Evolutionary conservation across 202 grass and related monocot species (phyloP), one percentile per base, ranked within the genome.

Genomic region (Musa balbisiana): DNA sequence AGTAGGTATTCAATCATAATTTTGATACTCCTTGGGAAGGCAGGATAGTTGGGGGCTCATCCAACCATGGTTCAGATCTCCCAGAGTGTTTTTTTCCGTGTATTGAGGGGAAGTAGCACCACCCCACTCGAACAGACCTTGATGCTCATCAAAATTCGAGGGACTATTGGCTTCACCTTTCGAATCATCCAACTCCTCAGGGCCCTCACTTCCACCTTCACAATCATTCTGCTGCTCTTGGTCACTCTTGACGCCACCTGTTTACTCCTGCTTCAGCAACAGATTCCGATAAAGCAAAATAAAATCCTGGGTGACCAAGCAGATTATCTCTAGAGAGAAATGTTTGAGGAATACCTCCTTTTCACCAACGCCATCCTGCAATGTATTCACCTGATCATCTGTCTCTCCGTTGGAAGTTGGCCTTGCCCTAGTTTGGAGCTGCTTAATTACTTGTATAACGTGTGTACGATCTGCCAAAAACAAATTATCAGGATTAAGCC

Each of bases 401-500:
- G 1, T 79, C 43, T 59, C 76, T 29, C 67, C 78, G n/a, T 85
- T 69, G 65, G 54, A 51, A 20, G 11, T 26, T 17, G 29, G 24
- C 51, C 76, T 68, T 69, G 84, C 84, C 26, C 83, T 78, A 67
- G 78, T 83, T 49, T 87, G 84, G 19, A 92, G 84, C 54, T 85
- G 65, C 67, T 87, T 80, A 63, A 92, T 92, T 70, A 89, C 84
- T 80, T 79, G 70, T 77, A 81, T 84, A 74, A 87, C 87, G 66
- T 87, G 88, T 33, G 76, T 70, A 81, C 76, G 77, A 81, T 92
- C 90, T 92, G 84, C 55, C 58, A 4, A 67, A 50, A 26, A 69
- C 77, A 9, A 53, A 16, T 51, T 60, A 53, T 17, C 69, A 71
- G 15, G 24, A 74, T n/a, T 43, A 21, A 58, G 52, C 49, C 20